Base-by-base conservation (phyloP, 768 basidiomycete species). In the Leccinum disarticulatum region DNA sequence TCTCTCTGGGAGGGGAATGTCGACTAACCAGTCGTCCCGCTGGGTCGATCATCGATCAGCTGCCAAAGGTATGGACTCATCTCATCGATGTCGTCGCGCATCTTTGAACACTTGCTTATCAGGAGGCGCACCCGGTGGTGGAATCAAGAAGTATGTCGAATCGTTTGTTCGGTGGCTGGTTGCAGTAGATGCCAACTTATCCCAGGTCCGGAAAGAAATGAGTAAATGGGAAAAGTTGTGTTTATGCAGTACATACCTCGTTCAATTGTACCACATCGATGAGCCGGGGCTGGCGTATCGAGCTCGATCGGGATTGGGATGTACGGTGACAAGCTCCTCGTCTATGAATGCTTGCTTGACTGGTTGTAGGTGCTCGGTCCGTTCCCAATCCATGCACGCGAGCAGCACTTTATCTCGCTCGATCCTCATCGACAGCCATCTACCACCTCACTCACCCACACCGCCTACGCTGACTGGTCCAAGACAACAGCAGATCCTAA, bases 121-220 rank as follows among this genome's bases (percentile, higher is more conserved):
- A 91, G 91, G 83, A 62, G 90, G 90, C 22, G 77, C 88, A 10
- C 80, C 86, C 55, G 85, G 84, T 19, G 79, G 83, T 48, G 90
- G 92, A 27, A 91, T 93, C 81, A 93, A 93, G 83, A 93, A 93
- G 91, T 92, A 75, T 66, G 88, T 80, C 28, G 55, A 54, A 52
- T 19, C 19, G 62, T 41, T 50, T 25, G 19, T 41, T 54, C 25
- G 22, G 31, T 47, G 48, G 50, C 48, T 58, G 33, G 59, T 58
- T 52, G 54, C 13, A 38, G 57, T 57, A 22, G 35, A 56, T 46
- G 35, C 49, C 59, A 54, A 62, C 31, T 38, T 28, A 52, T 63
- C 33, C 25, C 67, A 88, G 88, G 73, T 88, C 87, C 36, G 85
- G 85, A 51, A 89, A 89, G 84, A 89, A 89, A 73, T 88, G 79